Conservation (phyloP, 2,329 filamentous ascomycete species). For the Cytospora paraplurivora region DNA sequence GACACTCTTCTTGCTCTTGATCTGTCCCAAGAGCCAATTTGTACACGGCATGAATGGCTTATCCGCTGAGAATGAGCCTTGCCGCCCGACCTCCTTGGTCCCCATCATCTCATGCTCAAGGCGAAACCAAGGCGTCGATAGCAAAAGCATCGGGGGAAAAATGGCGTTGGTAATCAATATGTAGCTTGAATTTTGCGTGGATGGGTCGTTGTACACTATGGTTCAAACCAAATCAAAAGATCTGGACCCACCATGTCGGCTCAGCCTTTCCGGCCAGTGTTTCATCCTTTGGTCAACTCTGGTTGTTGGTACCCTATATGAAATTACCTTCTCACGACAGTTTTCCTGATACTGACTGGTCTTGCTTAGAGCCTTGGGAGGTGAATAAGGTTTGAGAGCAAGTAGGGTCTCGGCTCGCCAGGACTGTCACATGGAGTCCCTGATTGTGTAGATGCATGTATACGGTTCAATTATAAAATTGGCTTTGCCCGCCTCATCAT, state of each 20-base stretch:
- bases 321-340: conserved; percentile 15
- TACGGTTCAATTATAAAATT: not conserved
- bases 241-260: conserved; percentile 1
- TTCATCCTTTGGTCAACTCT: not conserved
- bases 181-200: not conserved
- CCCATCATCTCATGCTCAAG: conserved; percentile 8
- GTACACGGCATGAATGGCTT: not conserved
- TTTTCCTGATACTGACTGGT: not conserved
- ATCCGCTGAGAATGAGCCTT: not conserved
- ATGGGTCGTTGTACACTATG: not conserved
- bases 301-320: not conserved
- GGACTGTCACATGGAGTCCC: conserved; percentile 9
- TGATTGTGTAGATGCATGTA: not conserved
- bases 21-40: not conserved
- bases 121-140: conserved; percentile 14
- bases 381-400: not conserved
- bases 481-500: not conserved
- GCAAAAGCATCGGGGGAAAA: conserved; percentile 10
- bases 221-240: conserved; percentile 1
- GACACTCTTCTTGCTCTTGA: conserved; percentile 1
- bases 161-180: not conserved
- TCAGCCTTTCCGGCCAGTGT: conserved; percentile 6
- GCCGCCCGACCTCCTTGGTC: not conserved
- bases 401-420: conserved; percentile 3
- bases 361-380: not conserved